Evolutionary conservation across 2,329 filamentous ascomycete genomes (phyloP).

Genomic region (Cytospora schulzeri): DNA sequence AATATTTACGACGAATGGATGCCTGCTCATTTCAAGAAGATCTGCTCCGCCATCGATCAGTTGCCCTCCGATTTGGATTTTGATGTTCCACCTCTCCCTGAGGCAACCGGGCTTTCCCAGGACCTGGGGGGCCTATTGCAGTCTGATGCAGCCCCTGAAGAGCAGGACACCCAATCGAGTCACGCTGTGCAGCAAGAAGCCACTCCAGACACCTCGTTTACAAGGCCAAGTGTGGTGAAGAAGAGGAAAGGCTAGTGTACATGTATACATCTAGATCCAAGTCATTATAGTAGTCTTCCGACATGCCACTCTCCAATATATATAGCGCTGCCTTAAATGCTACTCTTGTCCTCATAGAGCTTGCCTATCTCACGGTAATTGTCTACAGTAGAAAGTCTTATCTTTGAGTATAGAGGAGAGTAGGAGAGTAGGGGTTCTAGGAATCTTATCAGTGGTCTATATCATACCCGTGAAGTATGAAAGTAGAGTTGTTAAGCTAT

Average conservation of each 20-base stretch:
- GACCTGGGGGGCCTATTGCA: slow-evolving; percentile 22
- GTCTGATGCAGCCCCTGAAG: slow-evolving; percentile 15
- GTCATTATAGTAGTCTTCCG: no score
- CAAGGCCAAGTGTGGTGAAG: slow-evolving; percentile 13
- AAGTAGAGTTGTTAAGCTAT: no score
- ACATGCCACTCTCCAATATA: no score
- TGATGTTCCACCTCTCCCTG: slow-evolving; percentile 23
- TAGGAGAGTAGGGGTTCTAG: no score
- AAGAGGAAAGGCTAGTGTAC: not conserved
- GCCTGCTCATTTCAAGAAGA: slow-evolving; percentile 39
- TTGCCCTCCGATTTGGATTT: slow-evolving; percentile 18
- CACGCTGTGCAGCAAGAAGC: slow-evolving; percentile 20
- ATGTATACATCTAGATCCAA: no score
- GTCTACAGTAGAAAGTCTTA: no score
- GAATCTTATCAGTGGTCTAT: no score
- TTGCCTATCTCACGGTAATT: no score
- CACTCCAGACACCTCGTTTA: slow-evolving; percentile 22
- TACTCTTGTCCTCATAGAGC: no score
- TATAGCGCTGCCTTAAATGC: no score
- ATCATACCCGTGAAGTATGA: no score
- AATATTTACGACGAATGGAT: slow-evolving; percentile 42
- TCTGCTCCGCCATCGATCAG: slow-evolving; percentile 41
- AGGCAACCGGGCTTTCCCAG: slow-evolving; percentile 23
- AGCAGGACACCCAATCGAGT: slow-evolving; percentile 23
- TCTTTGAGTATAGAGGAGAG: no score